Base-by-base conservation (phyloP, 2,329 filamentous ascomycete species). In the Monosporascus sp. region DNA sequence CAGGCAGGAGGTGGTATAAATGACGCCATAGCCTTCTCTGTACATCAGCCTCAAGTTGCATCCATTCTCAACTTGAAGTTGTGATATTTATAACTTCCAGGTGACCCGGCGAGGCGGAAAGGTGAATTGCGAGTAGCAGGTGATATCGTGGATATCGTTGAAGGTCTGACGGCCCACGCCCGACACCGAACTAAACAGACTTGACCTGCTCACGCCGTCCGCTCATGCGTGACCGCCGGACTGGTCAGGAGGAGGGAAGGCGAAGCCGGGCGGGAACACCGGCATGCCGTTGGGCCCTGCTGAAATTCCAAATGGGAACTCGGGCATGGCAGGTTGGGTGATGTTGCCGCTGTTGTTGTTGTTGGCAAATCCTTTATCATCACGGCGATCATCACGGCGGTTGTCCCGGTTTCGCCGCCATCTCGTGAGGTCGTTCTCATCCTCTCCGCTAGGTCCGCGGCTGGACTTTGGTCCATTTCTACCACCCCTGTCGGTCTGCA, bases 401-500 rank as follows among this genome's bases (percentile, higher is more conserved):
- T 51, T 48, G 8, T 53, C 63, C 48, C 61, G 61, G 41, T 63
- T 64, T 51, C 63, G 61, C 47, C 63, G 61, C 64, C 64, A 68
- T 55, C 61, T 54, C 14, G 58, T 57, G 37, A 63, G 54, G 31
- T 66, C 63, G 7, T 52, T 60, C 8, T 65, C 65, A 5, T 68
- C 63, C 2, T 64, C 64, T 7, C 59, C 57, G 18, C 60, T 57
- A 6, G 75, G 68, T 24, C 66, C 72, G 18, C 77, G 72, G n/a
- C 78, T 81, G 1, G 82, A 86, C 63, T 84, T 85, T 49, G 83
- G 83, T 3, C 84, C 83, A 63, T 84, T 81, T 61, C 77, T 77
- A 37, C 84, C 84, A 50, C 83, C 81, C 64, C 83, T 82, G 65
- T 87, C 84, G 7, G 83, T 87, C 69, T 85, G 82, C 81, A 87